Base-by-base conservation (phyloP, 2,329 filamentous ascomycete species). In the Fusarium abutilonis region DNA sequence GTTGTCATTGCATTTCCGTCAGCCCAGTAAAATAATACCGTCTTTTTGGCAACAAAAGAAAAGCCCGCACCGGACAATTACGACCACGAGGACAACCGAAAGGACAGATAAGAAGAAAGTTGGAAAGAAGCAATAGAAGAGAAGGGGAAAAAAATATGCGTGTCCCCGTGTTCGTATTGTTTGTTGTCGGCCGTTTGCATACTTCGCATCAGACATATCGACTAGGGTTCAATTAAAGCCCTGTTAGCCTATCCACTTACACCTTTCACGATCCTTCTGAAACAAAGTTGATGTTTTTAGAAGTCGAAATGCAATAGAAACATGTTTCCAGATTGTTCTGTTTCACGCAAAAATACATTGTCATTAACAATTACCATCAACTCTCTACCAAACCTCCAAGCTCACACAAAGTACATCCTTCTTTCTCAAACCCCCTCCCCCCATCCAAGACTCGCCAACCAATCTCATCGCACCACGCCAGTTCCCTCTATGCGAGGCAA, bases 1-100 rank as follows among this genome's bases (percentile, higher is more conserved):
- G 69, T 70, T 71, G 69, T 70, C 69, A 69, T 40, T 71, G 68
- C 69, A 71, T 70, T 59, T 41, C 43, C 62, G 51, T 38, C 51
- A 50, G 53, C 48, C 34, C 49, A 59, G 57, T 47, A 57, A 41
- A 26, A 26, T 26, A 26, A 38, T 39, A 52, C 45, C 42, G 45
- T 51, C 46, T 55, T 42, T 40, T 49, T 40, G 42, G 49, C 50
- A 49, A 21, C 31, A n/a, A 6, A 36, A 11, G 38, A 42, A 50
- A 53, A 52, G 44, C 29, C 23, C 42, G 52, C 48, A 50, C 62
- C 66, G 68, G 38, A 49, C 64, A 67, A 64, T 53, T 41, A 28
- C 48, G 48, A 54, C 60, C 66, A 69, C 64, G 64, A 63, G 51
- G 48, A 49, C 41, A 55, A 48, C 39, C 41, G 38, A 60, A 48